phyloP scores from a whole-genome alignment of 2,329 filamentous ascomycete species.

The Colletotrichum chrysophilum region DNA sequence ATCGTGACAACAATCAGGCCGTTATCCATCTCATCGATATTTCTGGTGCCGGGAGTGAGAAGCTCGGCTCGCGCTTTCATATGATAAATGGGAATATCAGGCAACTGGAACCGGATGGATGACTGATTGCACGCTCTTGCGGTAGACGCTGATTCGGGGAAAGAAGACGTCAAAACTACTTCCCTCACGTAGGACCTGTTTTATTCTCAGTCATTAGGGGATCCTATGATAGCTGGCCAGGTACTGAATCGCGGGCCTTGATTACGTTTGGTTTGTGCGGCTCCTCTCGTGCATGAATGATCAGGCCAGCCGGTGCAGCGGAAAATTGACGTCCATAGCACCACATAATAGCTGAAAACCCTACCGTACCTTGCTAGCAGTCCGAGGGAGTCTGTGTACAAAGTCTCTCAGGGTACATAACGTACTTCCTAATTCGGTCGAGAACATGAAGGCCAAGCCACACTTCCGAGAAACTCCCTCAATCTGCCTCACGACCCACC shows the following conservation, averaged over 20 bases:
- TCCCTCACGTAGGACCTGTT: background rate
- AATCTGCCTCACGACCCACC: constrained; percentile 3
- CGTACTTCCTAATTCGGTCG: background rate
- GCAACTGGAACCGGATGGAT: background rate
- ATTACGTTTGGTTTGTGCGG: background rate
- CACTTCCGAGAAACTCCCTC: constrained; percentile 5
- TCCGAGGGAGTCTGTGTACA: background rate
- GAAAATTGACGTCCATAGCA: background rate
- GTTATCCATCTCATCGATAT: background rate
- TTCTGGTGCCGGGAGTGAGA: fast-evolving
- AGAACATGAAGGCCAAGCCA: background rate
- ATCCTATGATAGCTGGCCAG: background rate
- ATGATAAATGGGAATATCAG: background rate
- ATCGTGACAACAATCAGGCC: background rate
- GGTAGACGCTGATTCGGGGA: background rate
- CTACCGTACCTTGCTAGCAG: background rate
- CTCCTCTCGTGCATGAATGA: background rate
- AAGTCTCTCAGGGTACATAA: background rate
- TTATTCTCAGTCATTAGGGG: no score
- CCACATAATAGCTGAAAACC: background rate
- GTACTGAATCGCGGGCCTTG: background rate
- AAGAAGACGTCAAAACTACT: background rate
- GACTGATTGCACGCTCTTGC: background rate
- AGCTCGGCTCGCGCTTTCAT: background rate
- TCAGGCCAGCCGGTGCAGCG: background rate